These are phyloP conservation scores for Wickerhamomyces ciferrii DNA, from an alignment of 805 yeast species.

Conservation along the genomic window DNA sequence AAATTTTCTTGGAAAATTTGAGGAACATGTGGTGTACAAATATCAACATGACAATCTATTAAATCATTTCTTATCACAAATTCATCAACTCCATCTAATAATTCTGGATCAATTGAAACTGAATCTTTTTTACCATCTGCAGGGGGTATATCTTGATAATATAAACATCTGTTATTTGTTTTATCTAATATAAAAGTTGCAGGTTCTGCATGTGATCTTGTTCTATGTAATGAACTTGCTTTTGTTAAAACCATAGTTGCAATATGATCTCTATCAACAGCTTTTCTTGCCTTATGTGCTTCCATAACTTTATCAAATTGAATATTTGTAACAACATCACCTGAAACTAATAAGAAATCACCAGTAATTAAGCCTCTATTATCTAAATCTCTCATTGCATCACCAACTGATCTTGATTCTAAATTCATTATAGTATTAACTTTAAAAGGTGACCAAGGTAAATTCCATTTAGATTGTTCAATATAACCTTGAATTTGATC, in stretches of 20 bases:
- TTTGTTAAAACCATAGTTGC: slow-evolving; percentile 90
- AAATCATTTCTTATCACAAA: slow-evolving; percentile 84
- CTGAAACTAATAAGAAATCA: slow-evolving; percentile 85
- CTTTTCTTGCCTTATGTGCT: slow-evolving; percentile 67
- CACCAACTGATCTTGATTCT: slow-evolving; percentile 91
- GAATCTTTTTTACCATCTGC: slow-evolving; percentile 37
- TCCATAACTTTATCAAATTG: slow-evolving; percentile 71
- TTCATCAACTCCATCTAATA: slow-evolving; percentile 68
- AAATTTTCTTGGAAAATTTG: slow-evolving; percentile 95
- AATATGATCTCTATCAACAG: slow-evolving; percentile 82
- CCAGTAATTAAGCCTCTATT: slow-evolving; percentile 84
- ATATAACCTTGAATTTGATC: slow-evolving; percentile 83
- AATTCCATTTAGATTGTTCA: slow-evolving; percentile 64
- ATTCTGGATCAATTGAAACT: slow-evolving; percentile 75
- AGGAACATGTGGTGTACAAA: slow-evolving; percentile 92
- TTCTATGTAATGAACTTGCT: slow-evolving; percentile 79
- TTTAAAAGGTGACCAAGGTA: slow-evolving; percentile 72
- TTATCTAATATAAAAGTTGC: slow-evolving; percentile 82
- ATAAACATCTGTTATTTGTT: slow-evolving; percentile 68
- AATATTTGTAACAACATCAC: slow-evolving; percentile 93
- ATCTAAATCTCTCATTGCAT: slow-evolving; percentile 94
- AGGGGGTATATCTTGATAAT: slow-evolving; percentile 73
- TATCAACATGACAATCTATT: slow-evolving; percentile 94
- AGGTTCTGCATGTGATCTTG: slow-evolving; percentile 76
- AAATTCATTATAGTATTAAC: slow-evolving; percentile 76